Evolutionary conservation across 768 basidiomycete species (phyloP).

Genomic region (Hysterangium stoloniferum): DNA sequence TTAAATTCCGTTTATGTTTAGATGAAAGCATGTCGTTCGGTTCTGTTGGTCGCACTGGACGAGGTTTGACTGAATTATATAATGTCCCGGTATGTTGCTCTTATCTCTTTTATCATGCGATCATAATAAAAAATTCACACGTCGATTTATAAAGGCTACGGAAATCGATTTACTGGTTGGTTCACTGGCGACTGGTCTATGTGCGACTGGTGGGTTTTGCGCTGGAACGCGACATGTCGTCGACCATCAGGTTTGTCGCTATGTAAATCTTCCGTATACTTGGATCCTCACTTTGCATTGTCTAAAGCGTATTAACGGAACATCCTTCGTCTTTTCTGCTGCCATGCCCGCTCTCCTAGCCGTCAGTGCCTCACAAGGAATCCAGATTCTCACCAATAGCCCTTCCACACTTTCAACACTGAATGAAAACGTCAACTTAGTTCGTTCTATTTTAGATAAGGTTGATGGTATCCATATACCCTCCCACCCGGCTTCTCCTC

Average conservation of each 20-base stretch:
- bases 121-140: background rate
- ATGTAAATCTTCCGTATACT: background rate
- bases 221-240: conserved; percentile 78
- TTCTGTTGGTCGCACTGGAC: conserved; percentile 84
- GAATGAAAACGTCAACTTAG: conserved; percentile 70
- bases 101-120: background rate
- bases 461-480: conserved; percentile 77
- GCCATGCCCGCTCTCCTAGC: conserved; percentile 87
- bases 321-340: conserved; percentile 94
- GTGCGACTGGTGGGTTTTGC: conserved; percentile 89
- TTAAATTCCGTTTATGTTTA: conserved; percentile 91
- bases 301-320: conserved; percentile 83
- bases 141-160: conserved; percentile 53
- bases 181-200: conserved; percentile 77
- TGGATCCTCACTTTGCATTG: conserved; percentile 1
- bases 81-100: conserved; percentile 69
- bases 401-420: conserved; percentile 71
- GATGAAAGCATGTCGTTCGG: conserved; percentile 96
- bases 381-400: conserved; percentile 66
- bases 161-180: conserved; percentile 96
- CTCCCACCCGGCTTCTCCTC: conserved; percentile 77
- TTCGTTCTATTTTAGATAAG: conserved; percentile 76
- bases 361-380: conserved; percentile 80
- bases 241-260: conserved; percentile 66
- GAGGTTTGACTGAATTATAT: conserved; percentile 91